phyloP scores from a whole-genome alignment of 768 basidiomycete species.

The Xerocomus brunneocitrinus region DNA sequence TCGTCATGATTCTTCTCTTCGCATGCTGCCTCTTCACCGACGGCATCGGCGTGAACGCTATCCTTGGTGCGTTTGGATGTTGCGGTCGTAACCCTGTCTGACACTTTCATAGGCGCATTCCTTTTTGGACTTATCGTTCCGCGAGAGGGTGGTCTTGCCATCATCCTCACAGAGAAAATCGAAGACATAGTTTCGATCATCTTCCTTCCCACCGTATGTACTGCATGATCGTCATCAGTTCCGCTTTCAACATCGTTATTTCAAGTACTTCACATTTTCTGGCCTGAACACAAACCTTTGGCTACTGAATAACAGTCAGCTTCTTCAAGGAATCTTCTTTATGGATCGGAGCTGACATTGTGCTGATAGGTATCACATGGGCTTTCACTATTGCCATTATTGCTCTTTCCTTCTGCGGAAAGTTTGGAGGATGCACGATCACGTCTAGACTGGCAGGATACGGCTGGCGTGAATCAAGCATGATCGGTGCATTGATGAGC shows the following conservation, averaged over 20 bases:
- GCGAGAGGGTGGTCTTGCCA: conserved; percentile 80
- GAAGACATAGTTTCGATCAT: conserved; percentile 92
- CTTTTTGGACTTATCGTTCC: conserved; percentile 79
- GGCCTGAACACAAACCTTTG: conserved; percentile 88
- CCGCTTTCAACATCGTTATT: neutral
- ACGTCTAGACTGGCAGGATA: conserved; percentile 69
- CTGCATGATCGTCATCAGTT: neutral
- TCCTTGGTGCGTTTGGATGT: conserved; percentile 56
- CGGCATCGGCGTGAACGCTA: conserved; percentile 85
- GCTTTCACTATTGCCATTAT: conserved; percentile 80
- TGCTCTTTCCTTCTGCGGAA: conserved; percentile 75
- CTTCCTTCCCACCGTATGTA: conserved; percentile 72
- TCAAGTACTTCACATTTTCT: conserved; percentile 86
- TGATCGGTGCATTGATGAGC: conserved; percentile 90
- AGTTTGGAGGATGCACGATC: conserved; percentile 80
- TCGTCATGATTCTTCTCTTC: conserved; percentile 74
- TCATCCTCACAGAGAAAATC: conserved; percentile 85
- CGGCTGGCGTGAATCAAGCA: conserved; percentile 71
- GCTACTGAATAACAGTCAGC: conserved; percentile 66
- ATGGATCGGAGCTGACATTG: neutral
- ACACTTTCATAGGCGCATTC: conserved; percentile 60
- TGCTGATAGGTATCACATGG: conserved; percentile 67
- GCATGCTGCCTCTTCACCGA: conserved; percentile 90
- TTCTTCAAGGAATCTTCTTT: neutral
- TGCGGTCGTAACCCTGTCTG: neutral